phyloP scores from a whole-genome alignment of 768 basidiomycete species.

The Phylloporus arenicola region DNA sequence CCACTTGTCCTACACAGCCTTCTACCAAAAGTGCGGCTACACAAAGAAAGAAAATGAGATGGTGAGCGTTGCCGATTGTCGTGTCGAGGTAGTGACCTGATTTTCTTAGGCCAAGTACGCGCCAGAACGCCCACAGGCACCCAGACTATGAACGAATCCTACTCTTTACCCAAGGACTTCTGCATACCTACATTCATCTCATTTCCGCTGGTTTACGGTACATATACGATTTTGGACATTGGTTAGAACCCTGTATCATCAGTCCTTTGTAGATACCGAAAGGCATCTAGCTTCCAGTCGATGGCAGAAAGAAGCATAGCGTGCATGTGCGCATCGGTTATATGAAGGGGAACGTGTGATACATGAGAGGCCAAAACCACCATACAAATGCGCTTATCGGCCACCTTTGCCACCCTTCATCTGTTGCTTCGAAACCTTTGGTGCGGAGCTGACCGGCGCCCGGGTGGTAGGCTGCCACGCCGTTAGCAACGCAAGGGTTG shows the following conservation, averaged over 20 bases:
- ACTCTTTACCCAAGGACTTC: conserved; percentile 7
- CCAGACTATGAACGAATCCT: conserved; percentile 14
- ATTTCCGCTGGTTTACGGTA: conserved; percentile 4
- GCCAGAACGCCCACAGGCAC: conserved; percentile 29
- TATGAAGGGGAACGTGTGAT: conserved; percentile 22
- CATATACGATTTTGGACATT: conserved; percentile 12
- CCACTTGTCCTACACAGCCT: conserved; percentile 48
- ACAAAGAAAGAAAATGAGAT: conserved; percentile 91
- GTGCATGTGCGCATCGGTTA: conserved; percentile 12
- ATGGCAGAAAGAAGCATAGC: conserved; percentile 2
- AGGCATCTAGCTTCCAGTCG: background rate
- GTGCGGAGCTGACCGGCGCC: conserved; percentile 49
- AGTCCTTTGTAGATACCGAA: conserved; percentile 1
- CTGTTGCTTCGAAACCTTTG: conserved; percentile 92
- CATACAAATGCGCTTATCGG: conserved; percentile 40
- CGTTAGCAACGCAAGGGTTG: conserved; percentile 4
- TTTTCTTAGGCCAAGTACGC: conserved; percentile 53
- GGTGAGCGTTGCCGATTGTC: conserved; percentile 39
- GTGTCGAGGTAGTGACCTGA: conserved; percentile 6
- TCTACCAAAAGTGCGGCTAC: conserved; percentile 96
- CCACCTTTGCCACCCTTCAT: conserved; percentile 88
- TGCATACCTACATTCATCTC: conserved; percentile 4
- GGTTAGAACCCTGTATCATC: conserved; percentile 15
- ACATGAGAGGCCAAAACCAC: conserved; percentile 11
- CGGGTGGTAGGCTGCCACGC: conserved; percentile 46